These are phyloP conservation scores for Ceratocystis papillata DNA, from an alignment of 2,329 filamentous ascomycete genomes.

Conservation along the genomic window DNA sequence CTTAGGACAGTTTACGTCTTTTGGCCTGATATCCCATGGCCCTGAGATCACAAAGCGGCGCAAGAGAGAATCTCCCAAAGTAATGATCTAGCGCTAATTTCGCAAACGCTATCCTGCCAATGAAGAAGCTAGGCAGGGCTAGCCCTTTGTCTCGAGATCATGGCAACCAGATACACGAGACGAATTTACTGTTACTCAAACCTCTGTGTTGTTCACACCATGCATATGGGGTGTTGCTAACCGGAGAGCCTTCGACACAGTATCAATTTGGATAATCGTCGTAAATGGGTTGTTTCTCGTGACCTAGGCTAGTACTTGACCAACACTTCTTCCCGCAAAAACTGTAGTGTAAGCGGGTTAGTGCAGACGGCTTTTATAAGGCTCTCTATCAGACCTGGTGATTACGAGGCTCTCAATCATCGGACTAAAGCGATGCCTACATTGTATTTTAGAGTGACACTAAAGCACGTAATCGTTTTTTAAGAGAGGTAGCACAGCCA, in stretches of 20 bases:
- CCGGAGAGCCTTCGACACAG: background rate
- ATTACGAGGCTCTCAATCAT: constrained; percentile 46
- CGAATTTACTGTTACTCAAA: background rate
- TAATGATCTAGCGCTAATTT: background rate
- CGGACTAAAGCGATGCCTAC: constrained; percentile 56
- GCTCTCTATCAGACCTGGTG: constrained; percentile 47
- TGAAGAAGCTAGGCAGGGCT: background rate
- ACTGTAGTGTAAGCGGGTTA: background rate
- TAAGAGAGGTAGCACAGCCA: background rate
- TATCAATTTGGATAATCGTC: background rate
- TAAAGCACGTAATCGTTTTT: background rate
- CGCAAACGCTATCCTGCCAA: background rate
- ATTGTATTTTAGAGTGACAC: constrained; percentile 30
- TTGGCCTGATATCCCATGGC: constrained; percentile 41
- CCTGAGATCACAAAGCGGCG: constrained; percentile 50
- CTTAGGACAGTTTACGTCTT: constrained; percentile 54
- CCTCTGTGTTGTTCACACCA: background rate
- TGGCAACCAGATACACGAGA: background rate
- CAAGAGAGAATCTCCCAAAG: constrained; percentile 39
- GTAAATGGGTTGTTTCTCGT: background rate
- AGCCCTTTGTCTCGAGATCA: background rate
- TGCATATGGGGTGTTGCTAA: constrained; percentile 13
- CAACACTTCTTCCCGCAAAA: background rate
- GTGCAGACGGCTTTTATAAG: background rate
- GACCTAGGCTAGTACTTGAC: background rate